A percentile compares a stretch with the other conserved stretches of the same genome.
Conservation (phyloP, 192 early-diverging fungal genomes). For the Coemansia sp. region DNA sequence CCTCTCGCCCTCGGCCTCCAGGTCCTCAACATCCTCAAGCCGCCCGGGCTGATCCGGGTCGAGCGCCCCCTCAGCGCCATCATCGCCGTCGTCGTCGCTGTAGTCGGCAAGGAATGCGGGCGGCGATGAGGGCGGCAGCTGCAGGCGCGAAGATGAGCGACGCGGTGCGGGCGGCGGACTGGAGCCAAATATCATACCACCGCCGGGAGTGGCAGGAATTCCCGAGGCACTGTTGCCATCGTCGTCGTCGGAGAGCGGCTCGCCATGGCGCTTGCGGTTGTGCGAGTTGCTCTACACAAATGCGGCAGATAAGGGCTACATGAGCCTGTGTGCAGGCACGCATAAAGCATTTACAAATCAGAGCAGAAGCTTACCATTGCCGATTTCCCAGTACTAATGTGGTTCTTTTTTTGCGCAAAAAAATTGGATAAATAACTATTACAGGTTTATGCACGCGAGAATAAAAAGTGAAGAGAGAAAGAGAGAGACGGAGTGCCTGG, state of each 20-base stretch:
- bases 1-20: slow-evolving; percentile 44
- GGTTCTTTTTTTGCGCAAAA: not conserved
- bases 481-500: not conserved
- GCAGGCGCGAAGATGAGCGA: slow-evolving; percentile 7
- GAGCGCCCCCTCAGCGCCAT: not conserved
- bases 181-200: slow-evolving; percentile 41
- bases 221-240: slow-evolving; percentile 11
- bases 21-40: slow-evolving; percentile 17
- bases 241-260: slow-evolving; percentile 29
- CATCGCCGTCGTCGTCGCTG: slow-evolving; percentile 8
- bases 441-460: not conserved
- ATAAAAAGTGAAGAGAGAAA: not conserved
- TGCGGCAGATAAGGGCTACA: not conserved
- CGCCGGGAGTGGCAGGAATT: slow-evolving; percentile 41
- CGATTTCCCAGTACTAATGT: too few relatives aligned
- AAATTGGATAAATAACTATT: not conserved
- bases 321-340: not conserved
- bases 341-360: not conserved
- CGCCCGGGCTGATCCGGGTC: slow-evolving; percentile 25
- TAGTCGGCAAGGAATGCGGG: slow-evolving; percentile 27
- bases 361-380: not conserved
- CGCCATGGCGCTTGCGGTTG: slow-evolving; percentile 42
- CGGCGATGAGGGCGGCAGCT: slow-evolving; percentile 43
- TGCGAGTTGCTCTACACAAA: slow-evolving; percentile 14
- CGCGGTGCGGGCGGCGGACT: slow-evolving; percentile 44